Percentiles rank a stretch among this genome's conserved stretches.
Conservation (phyloP, 1,284 basidiomycete species). For the Erythrobasidium hasegawianum region DNA sequence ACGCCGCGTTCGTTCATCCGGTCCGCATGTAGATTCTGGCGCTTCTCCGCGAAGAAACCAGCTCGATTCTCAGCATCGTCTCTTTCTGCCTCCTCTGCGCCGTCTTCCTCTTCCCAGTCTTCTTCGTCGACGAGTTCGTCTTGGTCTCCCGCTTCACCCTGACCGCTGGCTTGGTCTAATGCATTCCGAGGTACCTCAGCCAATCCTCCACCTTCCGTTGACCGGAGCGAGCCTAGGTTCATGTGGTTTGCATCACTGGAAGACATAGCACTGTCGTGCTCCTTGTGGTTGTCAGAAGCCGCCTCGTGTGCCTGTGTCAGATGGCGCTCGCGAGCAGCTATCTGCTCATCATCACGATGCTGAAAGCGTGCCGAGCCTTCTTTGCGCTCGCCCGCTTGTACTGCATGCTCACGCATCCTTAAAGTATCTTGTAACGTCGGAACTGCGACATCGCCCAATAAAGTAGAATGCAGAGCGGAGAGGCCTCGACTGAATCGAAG, state of each 20-base stretch:
- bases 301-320: slow-evolving; percentile 5
- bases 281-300: not conserved
- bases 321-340: not conserved
- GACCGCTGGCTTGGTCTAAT: no score
- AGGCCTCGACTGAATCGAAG: slow-evolving; percentile 28
- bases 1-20: slow-evolving; percentile 22
- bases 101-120: slow-evolving; percentile 21
- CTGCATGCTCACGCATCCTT: slow-evolving; percentile 21
- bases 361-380: slow-evolving; percentile 19
- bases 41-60: slow-evolving; percentile 1
- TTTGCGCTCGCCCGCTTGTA: slow-evolving; percentile 25
- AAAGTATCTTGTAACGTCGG: slow-evolving; percentile 14
- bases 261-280: not conserved
- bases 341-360: slow-evolving; percentile 3
- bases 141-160: not conserved
- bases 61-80: not conserved
- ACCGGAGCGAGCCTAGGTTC: no score
- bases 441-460: slow-evolving; percentile 14
- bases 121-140: not conserved
- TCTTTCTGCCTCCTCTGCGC: not conserved
- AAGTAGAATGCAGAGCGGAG: not conserved
- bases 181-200: no score
- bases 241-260: not conserved
- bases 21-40: slow-evolving; percentile 7
- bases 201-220: no score